A percentile compares a stretch with the other conserved stretches of the same genome.
These are phyloP conservation scores for Hypoxylon sp. DNA, from an alignment of 2,329 filamentous ascomycete genomes.

Conservation along the genomic window DNA sequence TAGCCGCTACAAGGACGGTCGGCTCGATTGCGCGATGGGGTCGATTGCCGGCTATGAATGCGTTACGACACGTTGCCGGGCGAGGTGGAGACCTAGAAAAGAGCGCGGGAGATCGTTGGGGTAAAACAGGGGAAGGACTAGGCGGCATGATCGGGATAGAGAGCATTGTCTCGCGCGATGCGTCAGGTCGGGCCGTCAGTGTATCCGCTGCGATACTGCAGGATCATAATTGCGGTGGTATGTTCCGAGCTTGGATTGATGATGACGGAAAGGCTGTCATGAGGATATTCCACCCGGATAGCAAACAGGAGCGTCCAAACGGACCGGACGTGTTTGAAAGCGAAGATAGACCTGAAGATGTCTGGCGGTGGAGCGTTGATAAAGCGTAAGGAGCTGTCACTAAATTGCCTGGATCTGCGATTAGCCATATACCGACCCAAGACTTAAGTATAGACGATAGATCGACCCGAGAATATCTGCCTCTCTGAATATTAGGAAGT, in stretches of 20 bases:
- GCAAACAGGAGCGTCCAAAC: slow-evolving; percentile 1
- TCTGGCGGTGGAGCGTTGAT: slow-evolving; percentile 20
- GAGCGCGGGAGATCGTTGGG: slow-evolving; percentile 81
- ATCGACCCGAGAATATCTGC: neutral
- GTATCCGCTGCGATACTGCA: slow-evolving; percentile 70
- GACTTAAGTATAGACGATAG: slow-evolving; percentile 5
- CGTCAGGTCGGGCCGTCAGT: slow-evolving; percentile 57
- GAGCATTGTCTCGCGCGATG: slow-evolving; percentile 62
- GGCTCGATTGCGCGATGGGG: slow-evolving; percentile 79
- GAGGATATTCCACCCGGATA: slow-evolving; percentile 67
- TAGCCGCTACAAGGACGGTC: slow-evolving; percentile 77
- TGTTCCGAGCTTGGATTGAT: slow-evolving; percentile 85
- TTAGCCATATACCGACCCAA: slow-evolving; percentile 11
- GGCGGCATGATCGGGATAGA: slow-evolving; percentile 90
- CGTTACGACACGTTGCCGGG: slow-evolving; percentile 76
- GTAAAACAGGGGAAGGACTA: slow-evolving; percentile 80
- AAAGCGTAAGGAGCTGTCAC: slow-evolving; percentile 18
- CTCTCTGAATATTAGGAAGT: slow-evolving; percentile 45
- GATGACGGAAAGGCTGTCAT: slow-evolving; percentile 69
- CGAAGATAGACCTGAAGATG: slow-evolving; percentile 25
- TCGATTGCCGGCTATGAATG: slow-evolving; percentile 64
- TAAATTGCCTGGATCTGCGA: slow-evolving; percentile 34
- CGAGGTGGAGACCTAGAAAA: slow-evolving; percentile 78
- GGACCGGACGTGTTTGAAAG: neutral
- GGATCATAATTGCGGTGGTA: slow-evolving; percentile 88